A percentile compares a stretch with the other conserved stretches of the same genome.
These are phyloP conservation scores for Chlamydomonas sp. DNA, from an alignment of 139 green algal genomes.

Conservation along the genomic window DNA sequence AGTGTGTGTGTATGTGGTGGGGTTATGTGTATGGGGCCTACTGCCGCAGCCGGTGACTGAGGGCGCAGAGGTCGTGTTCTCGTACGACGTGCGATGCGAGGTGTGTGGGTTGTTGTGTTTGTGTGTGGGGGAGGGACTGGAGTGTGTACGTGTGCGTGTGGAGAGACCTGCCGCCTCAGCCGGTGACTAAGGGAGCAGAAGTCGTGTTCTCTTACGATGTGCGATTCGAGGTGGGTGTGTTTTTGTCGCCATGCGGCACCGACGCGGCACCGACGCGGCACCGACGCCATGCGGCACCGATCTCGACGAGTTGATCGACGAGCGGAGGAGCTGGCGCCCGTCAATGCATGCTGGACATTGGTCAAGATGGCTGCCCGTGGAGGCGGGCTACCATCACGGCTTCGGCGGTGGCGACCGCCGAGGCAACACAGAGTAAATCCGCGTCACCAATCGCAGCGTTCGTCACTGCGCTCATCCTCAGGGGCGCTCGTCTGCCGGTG, in stretches of 20 bases:
- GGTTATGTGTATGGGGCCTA: slow-evolving; percentile 5
- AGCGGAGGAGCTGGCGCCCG: too few relatives aligned
- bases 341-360: too few relatives aligned
- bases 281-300: too few relatives aligned
- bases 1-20: neutral
- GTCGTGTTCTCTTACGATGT: slow-evolving; percentile 98
- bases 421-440: too few relatives aligned
- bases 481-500: neutral
- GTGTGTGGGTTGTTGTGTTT: slow-evolving; percentile 29
- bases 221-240: slow-evolving; percentile 59
- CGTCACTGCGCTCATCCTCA: too few relatives aligned
- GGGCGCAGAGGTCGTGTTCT: slow-evolving; percentile 90
- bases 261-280: neutral
- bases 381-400: too few relatives aligned
- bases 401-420: too few relatives aligned
- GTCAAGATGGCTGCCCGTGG: too few relatives aligned
- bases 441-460: too few relatives aligned
- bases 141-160: neutral
- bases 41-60: slow-evolving; percentile 70
- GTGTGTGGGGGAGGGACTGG: too few relatives aligned
- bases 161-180: slow-evolving; percentile 51
- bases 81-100: slow-evolving; percentile 90
- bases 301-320: too few relatives aligned
- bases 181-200: slow-evolving; percentile 74
- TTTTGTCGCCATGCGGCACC: neutral